Evolutionary conservation across 2,329 filamentous ascomycete species (phyloP), one percentile per base, ranked within the genome.

Genomic region (Botrytis aclada): DNA sequence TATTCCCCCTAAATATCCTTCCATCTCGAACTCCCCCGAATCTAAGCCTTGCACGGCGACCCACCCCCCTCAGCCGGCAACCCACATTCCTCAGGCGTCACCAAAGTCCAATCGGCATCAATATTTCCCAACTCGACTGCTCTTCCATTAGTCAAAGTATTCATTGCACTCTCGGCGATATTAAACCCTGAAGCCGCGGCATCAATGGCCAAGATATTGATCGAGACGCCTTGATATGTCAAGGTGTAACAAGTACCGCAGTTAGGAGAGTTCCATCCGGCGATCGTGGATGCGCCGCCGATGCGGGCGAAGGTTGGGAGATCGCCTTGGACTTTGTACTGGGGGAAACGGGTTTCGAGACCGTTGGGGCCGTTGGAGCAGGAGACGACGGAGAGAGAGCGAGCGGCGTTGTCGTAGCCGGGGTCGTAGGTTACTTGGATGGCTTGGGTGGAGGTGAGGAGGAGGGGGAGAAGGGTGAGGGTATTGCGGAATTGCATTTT

Each of bases 351-450:
- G 77, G 86, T 89, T 76, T 88, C 88, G 75, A 93, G 85, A 73
- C 91, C 91, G 82, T 92, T 90, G 74, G 75, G 65, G 69, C 91
- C 91, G 79, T 93, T 88, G 54, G 89, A 91, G 86, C 91, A 93
- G 74, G 89, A 80, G 63, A 94, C 86, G 7, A 79, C 81, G 47
- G 82, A 84, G 72, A 95, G 81, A 62, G 87, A 84, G 73, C 88
- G 86, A 73, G 77, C 76, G 62, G 80, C 81, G 76, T 90, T 83
- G 80, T 95, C 92, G 83, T 93, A 96, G 80, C 86, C 89, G n/a
- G 84, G 83, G 83, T 95, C 92, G 82, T 90, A 95, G 76, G 90
- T 91, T 79, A 94, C 91, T 81, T 79, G 81, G 69, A 84, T 80
- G 32, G 77, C 77, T 9, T 69, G 74, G 77, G 83, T 83, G 72